Base-by-base conservation (phyloP, 208 protist species). In the Angomonas deanei region DNA sequence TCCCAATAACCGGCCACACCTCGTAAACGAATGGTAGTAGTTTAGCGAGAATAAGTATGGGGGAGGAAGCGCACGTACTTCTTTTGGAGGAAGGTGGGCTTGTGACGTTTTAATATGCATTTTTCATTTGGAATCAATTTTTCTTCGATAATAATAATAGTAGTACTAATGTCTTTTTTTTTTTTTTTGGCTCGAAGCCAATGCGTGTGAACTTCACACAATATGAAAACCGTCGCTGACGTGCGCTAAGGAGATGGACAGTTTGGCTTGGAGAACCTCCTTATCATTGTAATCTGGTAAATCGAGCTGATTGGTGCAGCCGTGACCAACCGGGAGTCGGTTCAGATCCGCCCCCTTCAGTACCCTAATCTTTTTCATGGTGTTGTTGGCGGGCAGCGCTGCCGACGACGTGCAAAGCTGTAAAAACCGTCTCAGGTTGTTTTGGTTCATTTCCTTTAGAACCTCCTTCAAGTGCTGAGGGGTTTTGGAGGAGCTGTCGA, bases 201-300 rank as follows among this genome's bases (percentile, higher is more conserved):
- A n/a, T n/a, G n/a, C n/a, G n/a, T n/a, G n/a, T n/a, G n/a, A n/a
- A n/a, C n/a, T n/a, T 42, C 36, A 90, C 0, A 80, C 71, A 67
- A 90, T 84, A 59, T 90, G 80, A 42, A 89, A 89, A 30, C 82
- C 82, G 50, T 89, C 82, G 54, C 66, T 81, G 10, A 76, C 78
- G 50, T 89, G 82, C 10, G 78, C 76, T 3, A 89, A 61, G 2
- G 82, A 65, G 11, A 83, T 54, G 42, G 72, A 65, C 21, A 89
- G 61, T 54, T 86, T 89, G 23, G 79, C 72, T 61, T 65, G 56
- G 1, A 89, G 64, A 6, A 64, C 62, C 48, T 72, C 21, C 46
- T 72, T 75, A 56, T 85, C 69, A 39, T 85, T 72, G 70, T 90
- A 90, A 56, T 90, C 77, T 0, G 74, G 76, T 13, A 86, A 56